A percentile compares a stretch with the other conserved stretches of the same genome.
These are phyloP conservation scores for Coemansia sp. DNA, from an alignment of 192 early-diverging fungal genomes.

Conservation along the genomic window DNA sequence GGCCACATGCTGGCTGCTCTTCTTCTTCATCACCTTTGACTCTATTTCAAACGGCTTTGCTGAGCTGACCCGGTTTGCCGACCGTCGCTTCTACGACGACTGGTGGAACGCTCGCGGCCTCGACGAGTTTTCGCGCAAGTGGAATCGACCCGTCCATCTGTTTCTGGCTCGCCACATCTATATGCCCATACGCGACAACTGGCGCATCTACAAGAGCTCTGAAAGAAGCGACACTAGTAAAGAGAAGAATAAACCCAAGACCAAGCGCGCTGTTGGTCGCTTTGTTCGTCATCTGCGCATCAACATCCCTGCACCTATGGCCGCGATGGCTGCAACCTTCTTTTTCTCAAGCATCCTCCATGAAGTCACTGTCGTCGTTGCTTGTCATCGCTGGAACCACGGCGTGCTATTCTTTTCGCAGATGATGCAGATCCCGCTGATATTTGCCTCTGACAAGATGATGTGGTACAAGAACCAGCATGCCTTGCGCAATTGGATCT, in stretches of 20 bases:
- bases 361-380: slow-evolving; percentile 43
- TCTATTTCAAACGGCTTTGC: slow-evolving; percentile 96
- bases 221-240: neutral
- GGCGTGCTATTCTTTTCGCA: slow-evolving; percentile 53
- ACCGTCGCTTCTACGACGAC: slow-evolving; percentile 97
- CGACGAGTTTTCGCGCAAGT: slow-evolving; percentile 94
- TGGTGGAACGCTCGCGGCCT: slow-evolving; percentile 93
- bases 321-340: slow-evolving; percentile 52
- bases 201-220: slow-evolving; percentile 15
- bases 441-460: slow-evolving; percentile 61
- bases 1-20: slow-evolving; percentile 85
- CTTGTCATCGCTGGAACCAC: slow-evolving; percentile 47
- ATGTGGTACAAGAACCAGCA: slow-evolving; percentile 61
- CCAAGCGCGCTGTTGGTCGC: neutral
- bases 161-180: slow-evolving; percentile 92
- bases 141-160: slow-evolving; percentile 96
- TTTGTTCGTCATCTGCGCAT: slow-evolving; percentile 14
- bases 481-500: slow-evolving; percentile 76
- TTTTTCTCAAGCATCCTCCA: slow-evolving; percentile 53
- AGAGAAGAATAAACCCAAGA: neutral
- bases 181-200: slow-evolving; percentile 71
- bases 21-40: slow-evolving; percentile 97
- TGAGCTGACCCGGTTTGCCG: slow-evolving; percentile 90
- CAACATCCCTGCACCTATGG: slow-evolving; percentile 30
- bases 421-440: slow-evolving; percentile 82